Evolutionary conservation across 1,139 yeast species (phyloP).

Genomic region (Suhomyces guaymorum): DNA sequence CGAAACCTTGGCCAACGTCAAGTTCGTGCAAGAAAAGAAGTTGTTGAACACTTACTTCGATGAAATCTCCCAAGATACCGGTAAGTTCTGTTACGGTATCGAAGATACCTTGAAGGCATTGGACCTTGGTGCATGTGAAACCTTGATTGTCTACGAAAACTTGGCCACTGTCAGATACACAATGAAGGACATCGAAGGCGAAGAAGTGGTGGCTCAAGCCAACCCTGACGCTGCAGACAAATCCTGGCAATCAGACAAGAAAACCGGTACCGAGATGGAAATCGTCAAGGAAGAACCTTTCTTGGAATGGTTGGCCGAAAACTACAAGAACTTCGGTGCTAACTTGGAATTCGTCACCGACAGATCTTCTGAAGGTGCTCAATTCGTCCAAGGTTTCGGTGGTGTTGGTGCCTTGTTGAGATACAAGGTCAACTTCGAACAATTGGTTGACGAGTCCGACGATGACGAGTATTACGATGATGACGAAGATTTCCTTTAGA

Average conservation of each 20-base stretch:
- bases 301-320: conserved; percentile 97
- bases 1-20: conserved; percentile 93
- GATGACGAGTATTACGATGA: conserved; percentile 84
- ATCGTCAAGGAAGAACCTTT: conserved; percentile 76
- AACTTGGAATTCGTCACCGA: conserved; percentile 94
- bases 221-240: conserved; percentile 73
- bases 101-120: conserved; percentile 94
- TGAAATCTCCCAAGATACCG: conserved; percentile 95
- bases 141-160: conserved; percentile 88
- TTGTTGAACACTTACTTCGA: conserved; percentile 88
- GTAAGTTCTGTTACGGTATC: conserved; percentile 95
- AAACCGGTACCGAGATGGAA: conserved; percentile 89
- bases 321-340: conserved; percentile 92
- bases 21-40: conserved; percentile 97
- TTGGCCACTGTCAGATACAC: conserved; percentile 82
- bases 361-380: conserved; percentile 97
- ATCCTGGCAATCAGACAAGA: conserved; percentile 75
- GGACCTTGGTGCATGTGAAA: conserved; percentile 95
- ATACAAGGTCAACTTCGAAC: conserved; percentile 95
- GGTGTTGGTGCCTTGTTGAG: conserved; percentile 96
- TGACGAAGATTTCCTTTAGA: conserved; percentile 55
- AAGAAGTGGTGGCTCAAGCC: conserved; percentile 71
- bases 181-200: conserved; percentile 80
- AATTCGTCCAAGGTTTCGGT: conserved; percentile 96
- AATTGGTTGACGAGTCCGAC: conserved; percentile 83